Base-by-base conservation (phyloP, 768 basidiomycete genomes). In the Boletus bicolor region DNA sequence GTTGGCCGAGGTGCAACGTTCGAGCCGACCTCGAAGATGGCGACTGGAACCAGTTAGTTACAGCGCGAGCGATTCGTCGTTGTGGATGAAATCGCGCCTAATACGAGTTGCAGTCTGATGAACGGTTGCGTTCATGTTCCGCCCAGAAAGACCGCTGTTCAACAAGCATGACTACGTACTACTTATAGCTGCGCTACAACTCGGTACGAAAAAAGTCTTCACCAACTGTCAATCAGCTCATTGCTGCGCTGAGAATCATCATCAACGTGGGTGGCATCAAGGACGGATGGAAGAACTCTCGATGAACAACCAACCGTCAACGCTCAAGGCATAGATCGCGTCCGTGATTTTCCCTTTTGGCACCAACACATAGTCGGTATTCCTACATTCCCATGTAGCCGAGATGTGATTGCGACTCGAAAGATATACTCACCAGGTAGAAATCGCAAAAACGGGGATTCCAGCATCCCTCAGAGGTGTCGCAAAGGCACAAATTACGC, bases 291-390 rank as follows among this genome's bases (percentile, higher is more conserved):
- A 42, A 10, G 54, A 60, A n/a, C 46, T 44, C 28, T 55, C 51
- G 17, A 44, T 43, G 44, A 68, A 70, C 44, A 56, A 17, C 84
- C 85, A 87, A 2, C 82, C 82, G 63, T 85, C 81, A 34, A 64
- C 57, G 47, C 70, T 68, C 32, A 86, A 70, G 2, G 73, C 75
- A 28, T 67, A 53, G 5, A 79, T 69, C 7, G 82, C 82, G 21
- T 72, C 69, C 26, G 65, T 60, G 8, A 76, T 61, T 64, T 75
- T 75, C 34, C 73, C 76, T 50, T 69, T 72, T 15, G 81, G 79
- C 21, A 87, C 78, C 26, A 87, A 68, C 11, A 87, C 71, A 64
- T 83, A 85, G 64, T 87, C 85, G 6, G 85, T 87, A 66, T 85
- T 83, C 84, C 84, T 86, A 56, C 21, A 30, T 17, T 24, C n/a